These are phyloP conservation scores for Coniella vitis DNA, from an alignment of 2,329 filamentous ascomycete genomes.

Conservation along the genomic window DNA sequence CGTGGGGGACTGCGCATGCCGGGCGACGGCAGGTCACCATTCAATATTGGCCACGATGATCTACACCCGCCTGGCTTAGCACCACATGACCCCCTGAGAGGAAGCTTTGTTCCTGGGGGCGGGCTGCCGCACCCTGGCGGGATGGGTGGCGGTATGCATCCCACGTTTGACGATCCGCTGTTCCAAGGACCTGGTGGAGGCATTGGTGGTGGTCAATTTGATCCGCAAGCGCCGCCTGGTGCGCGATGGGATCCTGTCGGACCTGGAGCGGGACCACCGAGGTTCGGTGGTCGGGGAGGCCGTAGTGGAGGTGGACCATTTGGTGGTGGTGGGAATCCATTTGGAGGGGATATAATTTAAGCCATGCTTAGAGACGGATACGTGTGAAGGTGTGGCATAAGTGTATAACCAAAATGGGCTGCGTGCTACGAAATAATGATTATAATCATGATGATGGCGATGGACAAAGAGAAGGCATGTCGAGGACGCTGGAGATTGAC, in stretches of 20 bases:
- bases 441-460: too few relatives aligned
- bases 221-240: constrained; percentile 75
- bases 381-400: too few relatives aligned
- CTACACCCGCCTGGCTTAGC: constrained; percentile 81
- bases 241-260: constrained; percentile 87
- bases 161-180: constrained; percentile 86
- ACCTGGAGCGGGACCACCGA: constrained; percentile 48
- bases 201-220: constrained; percentile 41
- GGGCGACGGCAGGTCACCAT: constrained; percentile 44
- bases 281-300: constrained; percentile 34
- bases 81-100: constrained; percentile 73
- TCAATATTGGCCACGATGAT: constrained; percentile 76
- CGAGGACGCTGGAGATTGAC: too few relatives aligned
- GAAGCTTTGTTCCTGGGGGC: constrained; percentile 53
- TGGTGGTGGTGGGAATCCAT: constrained; percentile 31
- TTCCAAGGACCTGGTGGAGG: constrained; percentile 55
- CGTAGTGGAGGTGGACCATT: constrained; percentile 38
- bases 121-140: constrained; percentile 52
- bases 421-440: too few relatives aligned
- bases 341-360: constrained; percentile 32
- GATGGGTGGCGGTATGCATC: constrained; percentile 77
- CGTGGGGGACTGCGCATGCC: constrained; percentile 26
- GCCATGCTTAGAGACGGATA: too few relatives aligned
- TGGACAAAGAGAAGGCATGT: too few relatives aligned
- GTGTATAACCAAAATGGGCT: too few relatives aligned